Evolutionary conservation across 257 asterid species (phyloP), one percentile per base, ranked within the genome.

Genomic region (Mitragyna speciosa): DNA sequence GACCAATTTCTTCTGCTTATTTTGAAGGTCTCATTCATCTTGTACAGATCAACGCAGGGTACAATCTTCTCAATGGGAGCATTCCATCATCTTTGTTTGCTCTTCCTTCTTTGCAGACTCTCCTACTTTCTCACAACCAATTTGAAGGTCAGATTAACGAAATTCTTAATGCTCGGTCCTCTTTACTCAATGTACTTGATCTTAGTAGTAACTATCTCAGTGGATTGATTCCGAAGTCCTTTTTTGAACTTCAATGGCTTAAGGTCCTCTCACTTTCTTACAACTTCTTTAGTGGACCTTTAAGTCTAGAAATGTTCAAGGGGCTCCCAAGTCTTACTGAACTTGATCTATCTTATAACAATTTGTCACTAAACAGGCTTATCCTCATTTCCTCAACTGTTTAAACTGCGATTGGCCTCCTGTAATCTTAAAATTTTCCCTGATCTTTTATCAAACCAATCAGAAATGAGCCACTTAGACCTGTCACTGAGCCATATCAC

Each of bases 351-450:
- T 84, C 89, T 28, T 33, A 78, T 54, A 85, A 89, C 79, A 77
- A 82, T 1, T 80, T 89, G 71, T 51, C 82, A 31, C 54, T 89
- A n/a, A 75, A 75, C 80, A 24, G 74, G 41, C 31, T 39, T 45
- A 31, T 49, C 78, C n/a, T 9, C 68, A 22, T 79, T 82, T 49
- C 78, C 80, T 14, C 56, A 51, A 54, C 49, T 83, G 22, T 10
- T 2, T 4, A 14, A 20, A 26, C 70, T 85, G 31, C 72, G 26
- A 9, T 66, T 87, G 66, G 84, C 85, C 10, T 76, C 84, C 17
- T 89, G 87, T 81, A 83, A 81, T 26, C 47, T 87, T 75, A 22
- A 47, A 30, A n/a, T 2, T 24, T 84, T 89, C 65, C 87, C 88
- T 17, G 30, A 84, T n/a, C 67, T 89, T 9, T 9, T 48, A 41